Base-by-base conservation (phyloP, 2,329 filamentous ascomycete species). In the Cladosporium sphaerospermum region DNA sequence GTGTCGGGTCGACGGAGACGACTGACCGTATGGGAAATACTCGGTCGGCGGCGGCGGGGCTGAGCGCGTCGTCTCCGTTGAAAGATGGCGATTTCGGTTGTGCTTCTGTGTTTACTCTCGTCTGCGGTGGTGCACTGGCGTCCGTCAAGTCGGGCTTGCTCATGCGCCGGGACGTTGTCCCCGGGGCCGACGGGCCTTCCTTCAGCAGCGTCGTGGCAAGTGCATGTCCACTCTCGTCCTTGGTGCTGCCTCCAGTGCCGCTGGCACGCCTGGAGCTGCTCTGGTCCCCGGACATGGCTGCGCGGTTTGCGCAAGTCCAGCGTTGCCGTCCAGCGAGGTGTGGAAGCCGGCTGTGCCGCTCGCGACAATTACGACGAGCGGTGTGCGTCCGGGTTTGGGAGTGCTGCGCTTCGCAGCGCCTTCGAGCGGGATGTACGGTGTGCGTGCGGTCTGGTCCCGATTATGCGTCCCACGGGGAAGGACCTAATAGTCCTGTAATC, bases 11-110 rank as follows among this genome's bases (percentile, higher is more conserved):
- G 39, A 91, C 81, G 6, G 82, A 87, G 19, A 16, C 14, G 14
- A 16, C 14, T 16, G 14, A 16, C 14, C 86, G 81, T 32, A 92
- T 86, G n/a, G 88, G 88, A 53, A 88, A 92, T 4, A 92, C 85
- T 52, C 86, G 79, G 62, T 91, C 78, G 44, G 71, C 65, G 4
- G 69, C 61, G 37, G 65, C 67, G 14, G 73, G 73, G 57, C 72
- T 75, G 45, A 73, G 59, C 6, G 61, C 49, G 40, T 62, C 67
- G 16, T 62, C 59, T 2, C 32, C 33, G 11, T 32, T 37, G 7
- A 13, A 19, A 9, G 52, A 32, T 1, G 52, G 52, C n/a, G 52
- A 53, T 3, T 44, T 44, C 6, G 48, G 48, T 5, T 40, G 16
- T 5, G 16, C 9, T 3, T 44, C 40, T 32, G 32, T 23, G 9